These are phyloP conservation scores for Serpula lacrymans DNA, from an alignment of 768 basidiomycete species.

Conservation along the genomic window DNA sequence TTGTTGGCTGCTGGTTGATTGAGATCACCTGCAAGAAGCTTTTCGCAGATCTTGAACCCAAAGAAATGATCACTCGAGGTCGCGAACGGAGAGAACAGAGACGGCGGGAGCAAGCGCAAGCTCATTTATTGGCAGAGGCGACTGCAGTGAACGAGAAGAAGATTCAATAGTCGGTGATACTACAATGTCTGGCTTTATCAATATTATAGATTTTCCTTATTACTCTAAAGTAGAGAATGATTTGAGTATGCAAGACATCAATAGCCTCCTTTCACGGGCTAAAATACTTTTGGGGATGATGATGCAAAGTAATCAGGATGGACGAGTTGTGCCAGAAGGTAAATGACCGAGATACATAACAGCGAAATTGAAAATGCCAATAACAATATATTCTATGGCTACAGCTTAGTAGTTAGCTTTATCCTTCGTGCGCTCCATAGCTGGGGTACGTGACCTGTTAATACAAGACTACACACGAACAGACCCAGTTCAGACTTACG, in stretches of 20 bases:
- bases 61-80: constrained; percentile 78
- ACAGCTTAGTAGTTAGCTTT: constrained; percentile 17
- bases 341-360: too few species aligned
- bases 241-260: too few species aligned
- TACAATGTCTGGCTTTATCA: not conserved
- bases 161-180: constrained; percentile 29
- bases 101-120: constrained; percentile 39
- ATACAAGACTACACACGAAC: not conserved
- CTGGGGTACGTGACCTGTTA: constrained; percentile 10
- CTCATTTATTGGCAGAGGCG: constrained; percentile 14
- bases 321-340: too few species aligned
- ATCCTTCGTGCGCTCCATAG: constrained; percentile 32
- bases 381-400: too few species aligned
- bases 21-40: constrained; percentile 80
- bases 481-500: constrained; percentile 50
- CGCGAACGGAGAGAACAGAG: constrained; percentile 73
- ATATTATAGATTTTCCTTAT: too few species aligned
- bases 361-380: too few species aligned
- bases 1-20: constrained; percentile 81
- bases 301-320: too few species aligned
- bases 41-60: constrained; percentile 88
- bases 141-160: constrained; percentile 33
- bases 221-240: too few species aligned
- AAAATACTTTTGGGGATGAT: too few species aligned
- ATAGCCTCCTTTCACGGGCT: too few species aligned